A percentile compares a stretch with the other conserved stretches of the same genome.
phyloP scores from a whole-genome alignment of 352 stramenopile genomes.

The Phytophthora constricta region DNA sequence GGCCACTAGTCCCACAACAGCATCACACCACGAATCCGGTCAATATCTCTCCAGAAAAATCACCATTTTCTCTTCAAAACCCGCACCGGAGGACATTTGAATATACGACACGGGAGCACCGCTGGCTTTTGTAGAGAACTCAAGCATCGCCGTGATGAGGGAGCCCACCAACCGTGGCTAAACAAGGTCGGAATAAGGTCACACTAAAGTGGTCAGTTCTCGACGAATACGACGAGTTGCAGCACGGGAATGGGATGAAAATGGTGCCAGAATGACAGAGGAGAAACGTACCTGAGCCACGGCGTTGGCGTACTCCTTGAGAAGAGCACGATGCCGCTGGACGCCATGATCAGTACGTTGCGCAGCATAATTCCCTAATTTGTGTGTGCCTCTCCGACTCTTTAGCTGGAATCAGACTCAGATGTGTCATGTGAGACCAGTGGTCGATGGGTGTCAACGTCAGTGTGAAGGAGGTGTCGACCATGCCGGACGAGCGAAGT shows the following conservation, averaged over 20 bases:
- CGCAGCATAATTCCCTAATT: conserved; percentile 78
- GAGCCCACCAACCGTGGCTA: conserved; percentile 90
- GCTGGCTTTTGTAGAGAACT: conserved; percentile 91
- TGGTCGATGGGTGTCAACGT: too few relatives aligned
- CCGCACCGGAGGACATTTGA: conserved; percentile 78
- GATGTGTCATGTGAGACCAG: conserved; percentile 15
- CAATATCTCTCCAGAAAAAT: background rate
- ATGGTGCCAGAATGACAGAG: conserved; percentile 5
- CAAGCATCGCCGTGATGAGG: conserved; percentile 91
- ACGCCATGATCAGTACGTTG: conserved; percentile 93
- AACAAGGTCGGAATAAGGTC: background rate
- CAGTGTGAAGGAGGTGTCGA: too few relatives aligned
- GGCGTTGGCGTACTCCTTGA: conserved; percentile 91
- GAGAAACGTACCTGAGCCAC: conserved; percentile 68
- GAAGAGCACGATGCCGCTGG: conserved; percentile 93
- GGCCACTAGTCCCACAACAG: conserved; percentile 67
- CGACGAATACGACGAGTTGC: conserved; percentile 1
- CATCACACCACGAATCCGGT: background rate
- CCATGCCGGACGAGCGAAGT: too few relatives aligned
- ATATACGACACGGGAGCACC: conserved; percentile 92
- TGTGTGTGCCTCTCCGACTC: conserved; percentile 2
- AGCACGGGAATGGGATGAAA: conserved; percentile 5
- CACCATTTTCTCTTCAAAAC: conserved; percentile 1
- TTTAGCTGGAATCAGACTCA: background rate
- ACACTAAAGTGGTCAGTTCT: conserved; percentile 21